Conservation (phyloP, 148 eudicot genomes). For the Rhododendron vialii region DNA sequence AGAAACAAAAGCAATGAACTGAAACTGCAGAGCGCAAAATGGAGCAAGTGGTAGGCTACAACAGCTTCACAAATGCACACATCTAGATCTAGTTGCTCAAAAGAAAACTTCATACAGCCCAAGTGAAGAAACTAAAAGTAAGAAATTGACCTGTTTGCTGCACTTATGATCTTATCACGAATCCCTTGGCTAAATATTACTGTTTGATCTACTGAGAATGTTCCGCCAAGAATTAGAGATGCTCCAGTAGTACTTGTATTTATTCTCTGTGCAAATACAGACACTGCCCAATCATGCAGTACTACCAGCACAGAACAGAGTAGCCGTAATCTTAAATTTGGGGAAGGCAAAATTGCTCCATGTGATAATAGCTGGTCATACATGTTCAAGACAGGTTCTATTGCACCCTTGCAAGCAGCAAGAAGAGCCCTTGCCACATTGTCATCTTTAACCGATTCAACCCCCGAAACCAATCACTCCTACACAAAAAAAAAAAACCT, state of each 20-base stretch:
- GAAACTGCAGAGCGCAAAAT: not conserved
- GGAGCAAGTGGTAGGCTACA: not conserved
- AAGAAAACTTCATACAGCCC: not conserved
- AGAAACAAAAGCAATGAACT: not conserved
- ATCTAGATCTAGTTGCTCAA: not conserved
- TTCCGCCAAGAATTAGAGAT: conserved; percentile 75
- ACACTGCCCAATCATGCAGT: conserved; percentile 86
- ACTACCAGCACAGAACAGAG: conserved; percentile 75
- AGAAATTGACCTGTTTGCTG: conserved; percentile 69
- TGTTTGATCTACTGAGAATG: conserved; percentile 56
- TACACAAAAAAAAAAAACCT: conserved; percentile 20
- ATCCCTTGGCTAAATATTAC: conserved; percentile 62
- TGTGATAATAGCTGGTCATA: conserved; percentile 77
- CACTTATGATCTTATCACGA: conserved; percentile 88
- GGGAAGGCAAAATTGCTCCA: conserved; percentile 78
- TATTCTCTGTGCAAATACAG: conserved; percentile 71
- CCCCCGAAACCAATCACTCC: conserved; percentile 69
- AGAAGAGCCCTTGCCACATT: conserved; percentile 89
- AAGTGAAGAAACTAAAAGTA: not conserved
- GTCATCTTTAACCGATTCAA: conserved; percentile 76
- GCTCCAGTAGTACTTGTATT: conserved; percentile 83
- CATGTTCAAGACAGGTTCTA: conserved; percentile 82
- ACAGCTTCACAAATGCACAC: conserved; percentile 1
- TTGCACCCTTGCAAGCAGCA: conserved; percentile 81
- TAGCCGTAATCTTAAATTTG: conserved; percentile 66